These are phyloP conservation scores for Lavandula angustifolia DNA, from an alignment of 257 asterid species.

Conservation along the genomic window DNA sequence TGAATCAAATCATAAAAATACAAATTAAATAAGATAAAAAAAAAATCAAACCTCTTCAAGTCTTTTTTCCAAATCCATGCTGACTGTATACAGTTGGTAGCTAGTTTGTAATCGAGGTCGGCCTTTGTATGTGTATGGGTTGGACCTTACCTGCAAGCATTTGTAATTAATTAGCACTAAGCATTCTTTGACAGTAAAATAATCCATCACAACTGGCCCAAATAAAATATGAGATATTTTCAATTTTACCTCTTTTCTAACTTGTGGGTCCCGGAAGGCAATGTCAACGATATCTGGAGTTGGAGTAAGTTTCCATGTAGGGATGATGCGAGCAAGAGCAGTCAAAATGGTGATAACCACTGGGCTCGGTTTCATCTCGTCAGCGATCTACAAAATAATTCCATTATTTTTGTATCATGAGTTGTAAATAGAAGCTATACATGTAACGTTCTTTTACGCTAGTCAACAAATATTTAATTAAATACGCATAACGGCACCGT, in stretches of 20 bases:
- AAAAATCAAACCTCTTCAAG: conserved; percentile 57
- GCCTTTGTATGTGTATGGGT: conserved; percentile 87
- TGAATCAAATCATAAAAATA: not conserved
- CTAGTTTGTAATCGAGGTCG: conserved; percentile 85
- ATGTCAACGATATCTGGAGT: conserved; percentile 73
- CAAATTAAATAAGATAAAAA: not conserved
- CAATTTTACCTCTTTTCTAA: conserved; percentile 64
- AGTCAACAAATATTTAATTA: not conserved
- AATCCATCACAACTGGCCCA: not conserved
- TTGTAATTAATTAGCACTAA: not conserved
- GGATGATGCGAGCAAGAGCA: conserved; percentile 52
- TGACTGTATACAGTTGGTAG: conserved; percentile 54
- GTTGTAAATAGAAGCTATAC: not conserved
- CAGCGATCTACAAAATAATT: conserved; percentile 59
- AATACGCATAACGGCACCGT: not conserved
- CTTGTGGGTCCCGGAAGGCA: conserved; percentile 78
- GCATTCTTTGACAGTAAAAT: no score
- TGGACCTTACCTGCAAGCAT: conserved; percentile 60
- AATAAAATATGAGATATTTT: not conserved
- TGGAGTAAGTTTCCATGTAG: conserved; percentile 88
- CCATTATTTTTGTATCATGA: not conserved
- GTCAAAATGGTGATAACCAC: conserved; percentile 54
- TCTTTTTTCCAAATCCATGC: conserved; percentile 70
- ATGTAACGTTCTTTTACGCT: not conserved
- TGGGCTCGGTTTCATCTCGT: conserved; percentile 65